Evolutionary conservation across 805 yeast genomes (phyloP).

Genomic region (Wickerhamiella alocasiicola): DNA sequence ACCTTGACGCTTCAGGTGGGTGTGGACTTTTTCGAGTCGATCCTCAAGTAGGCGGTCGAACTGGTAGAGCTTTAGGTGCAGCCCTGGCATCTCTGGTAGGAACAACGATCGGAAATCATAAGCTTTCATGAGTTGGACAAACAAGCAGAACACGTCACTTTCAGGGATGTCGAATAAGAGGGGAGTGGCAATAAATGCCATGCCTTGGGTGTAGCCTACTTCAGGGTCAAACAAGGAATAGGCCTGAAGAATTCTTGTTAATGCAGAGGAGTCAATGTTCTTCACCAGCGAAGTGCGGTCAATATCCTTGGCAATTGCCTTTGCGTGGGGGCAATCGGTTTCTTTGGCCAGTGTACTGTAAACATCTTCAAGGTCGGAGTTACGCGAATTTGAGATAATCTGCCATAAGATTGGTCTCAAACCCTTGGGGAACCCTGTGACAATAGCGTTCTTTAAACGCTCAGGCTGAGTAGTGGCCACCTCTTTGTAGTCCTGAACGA

Average conservation of each 20-base stretch:
- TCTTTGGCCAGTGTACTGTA: constrained; percentile 38
- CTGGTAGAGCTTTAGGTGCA: constrained; percentile 73
- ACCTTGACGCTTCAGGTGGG: constrained; percentile 76
- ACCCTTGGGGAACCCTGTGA: constrained; percentile 71
- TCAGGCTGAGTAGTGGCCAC: constrained; percentile 53
- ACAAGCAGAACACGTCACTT: constrained; percentile 70
- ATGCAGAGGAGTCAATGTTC: constrained; percentile 40
- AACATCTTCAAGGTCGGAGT: constrained; percentile 45
- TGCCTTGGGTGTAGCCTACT: constrained; percentile 96
- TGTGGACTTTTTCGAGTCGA: constrained; percentile 52
- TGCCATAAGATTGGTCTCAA: constrained; percentile 91
- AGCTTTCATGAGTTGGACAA: constrained; percentile 67
- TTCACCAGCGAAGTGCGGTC: constrained; percentile 76
- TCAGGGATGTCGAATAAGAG: constrained; percentile 68
- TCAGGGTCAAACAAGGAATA: constrained; percentile 80
- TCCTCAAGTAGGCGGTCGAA: constrained; percentile 82
- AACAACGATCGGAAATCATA: constrained; percentile 71
- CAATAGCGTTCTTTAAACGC: constrained; percentile 46
- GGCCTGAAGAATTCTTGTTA: constrained; percentile 66
- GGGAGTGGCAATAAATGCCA: constrained; percentile 89
- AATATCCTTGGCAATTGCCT: constrained; percentile 68
- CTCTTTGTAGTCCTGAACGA: constrained; percentile 62
- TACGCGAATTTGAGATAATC: constrained; percentile 66
- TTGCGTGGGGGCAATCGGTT: constrained; percentile 50
- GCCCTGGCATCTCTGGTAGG: constrained; percentile 86